Evolutionary conservation across 2,329 filamentous ascomycete genomes (phyloP).

Genomic region (Phymatotrichopsis omnivora): DNA sequence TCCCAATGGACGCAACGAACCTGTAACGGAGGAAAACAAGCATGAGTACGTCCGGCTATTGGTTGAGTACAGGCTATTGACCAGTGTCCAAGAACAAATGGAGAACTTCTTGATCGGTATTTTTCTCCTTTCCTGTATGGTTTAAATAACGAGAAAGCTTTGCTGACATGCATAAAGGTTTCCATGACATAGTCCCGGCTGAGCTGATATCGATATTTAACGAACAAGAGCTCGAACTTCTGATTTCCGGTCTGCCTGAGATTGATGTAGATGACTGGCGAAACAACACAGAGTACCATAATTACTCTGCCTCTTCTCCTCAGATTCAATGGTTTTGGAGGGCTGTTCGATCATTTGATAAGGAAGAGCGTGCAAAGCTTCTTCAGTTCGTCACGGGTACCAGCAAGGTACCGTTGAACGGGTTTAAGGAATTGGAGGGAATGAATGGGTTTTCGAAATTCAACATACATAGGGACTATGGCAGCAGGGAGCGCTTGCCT

Average conservation of each 20-base stretch:
- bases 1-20: conserved; percentile 77
- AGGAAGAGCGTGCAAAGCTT: conserved; percentile 94
- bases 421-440: conserved; percentile 96
- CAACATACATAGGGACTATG: conserved; percentile 97
- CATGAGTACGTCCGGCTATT: conserved; percentile 92
- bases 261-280: conserved; percentile 99
- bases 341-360: conserved; percentile 91
- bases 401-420: conserved; percentile 94
- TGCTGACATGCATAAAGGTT: conserved; percentile 45
- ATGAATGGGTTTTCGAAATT: conserved; percentile 98
- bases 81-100: conserved; percentile 88
- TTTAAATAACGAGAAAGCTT: conserved; percentile 32
- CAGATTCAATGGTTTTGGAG: conserved; percentile 99
- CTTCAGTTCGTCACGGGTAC: conserved; percentile 98
- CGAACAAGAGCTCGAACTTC: conserved; percentile 89
- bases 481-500: conserved; percentile 87
- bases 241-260: conserved; percentile 93
- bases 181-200: conserved; percentile 95
- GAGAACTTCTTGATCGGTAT: conserved; percentile 79
- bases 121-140: conserved; percentile 26
- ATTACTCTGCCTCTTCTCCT: conserved; percentile 85
- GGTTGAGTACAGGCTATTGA: conserved; percentile 84
- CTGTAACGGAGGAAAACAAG: conserved; percentile 97
- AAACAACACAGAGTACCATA: conserved; percentile 92
- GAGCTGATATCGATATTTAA: conserved; percentile 96